Evolutionary conservation across 352 stramenopile species (phyloP).

Genomic region (Albugo laibachii): DNA sequence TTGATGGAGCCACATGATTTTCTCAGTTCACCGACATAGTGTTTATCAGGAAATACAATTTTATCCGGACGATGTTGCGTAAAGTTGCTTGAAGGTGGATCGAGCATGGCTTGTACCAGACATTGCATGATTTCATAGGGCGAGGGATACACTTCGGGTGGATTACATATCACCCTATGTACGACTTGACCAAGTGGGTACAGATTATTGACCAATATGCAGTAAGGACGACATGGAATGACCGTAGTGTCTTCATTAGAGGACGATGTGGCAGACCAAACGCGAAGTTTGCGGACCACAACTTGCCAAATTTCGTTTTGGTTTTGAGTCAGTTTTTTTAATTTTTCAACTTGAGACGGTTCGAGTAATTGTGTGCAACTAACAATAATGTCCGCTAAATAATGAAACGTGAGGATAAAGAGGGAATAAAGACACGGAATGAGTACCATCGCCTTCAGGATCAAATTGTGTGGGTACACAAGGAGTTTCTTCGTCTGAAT

Average conservation of each 20-base stretch:
- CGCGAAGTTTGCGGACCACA: constrained; percentile 67
- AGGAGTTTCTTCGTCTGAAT: constrained; percentile 26
- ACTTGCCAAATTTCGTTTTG: constrained; percentile 76
- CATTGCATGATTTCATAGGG: constrained; percentile 41
- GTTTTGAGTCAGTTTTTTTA: constrained; percentile 49
- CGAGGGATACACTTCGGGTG: constrained; percentile 57
- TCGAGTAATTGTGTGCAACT: constrained; percentile 50
- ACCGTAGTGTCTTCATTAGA: constrained; percentile 31
- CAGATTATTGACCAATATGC: constrained; percentile 73
- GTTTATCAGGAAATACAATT: constrained; percentile 67
- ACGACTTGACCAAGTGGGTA: constrained; percentile 72
- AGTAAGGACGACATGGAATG: constrained; percentile 63
- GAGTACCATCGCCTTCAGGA: constrained; percentile 44
- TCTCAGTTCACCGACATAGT: constrained; percentile 45
- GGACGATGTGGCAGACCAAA: constrained; percentile 61
- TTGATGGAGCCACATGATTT: constrained; percentile 51
- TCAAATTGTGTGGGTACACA: constrained; percentile 66
- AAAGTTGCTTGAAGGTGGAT: constrained; percentile 34
- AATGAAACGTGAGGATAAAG: not conserved
- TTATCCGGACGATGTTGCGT: constrained; percentile 71
- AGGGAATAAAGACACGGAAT: not conserved
- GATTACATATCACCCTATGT: constrained; percentile 71
- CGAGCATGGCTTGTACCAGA: constrained; percentile 53
- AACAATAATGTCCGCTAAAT: constrained; percentile 55
- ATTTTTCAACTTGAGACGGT: constrained; percentile 37